phyloP scores from a whole-genome alignment of 2,329 filamentous ascomycete species.

The Davidsoniella eucalypti region DNA sequence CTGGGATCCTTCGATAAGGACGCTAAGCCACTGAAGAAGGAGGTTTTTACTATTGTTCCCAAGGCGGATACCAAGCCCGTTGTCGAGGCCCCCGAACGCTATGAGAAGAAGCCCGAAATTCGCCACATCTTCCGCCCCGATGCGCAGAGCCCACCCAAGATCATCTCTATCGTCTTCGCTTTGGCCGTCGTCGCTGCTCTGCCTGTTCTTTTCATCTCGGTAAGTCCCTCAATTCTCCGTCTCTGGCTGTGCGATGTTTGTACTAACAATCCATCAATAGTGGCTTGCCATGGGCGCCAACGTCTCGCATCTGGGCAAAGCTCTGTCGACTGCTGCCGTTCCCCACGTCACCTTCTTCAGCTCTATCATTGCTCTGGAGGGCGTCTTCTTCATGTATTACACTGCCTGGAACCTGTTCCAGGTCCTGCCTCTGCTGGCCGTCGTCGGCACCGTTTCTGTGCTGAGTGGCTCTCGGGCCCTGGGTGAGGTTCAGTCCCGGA shows the following conservation, averaged over 20 bases:
- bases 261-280: constrained; percentile 25
- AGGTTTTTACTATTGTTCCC: constrained; percentile 58
- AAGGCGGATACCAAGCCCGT: constrained; percentile 45
- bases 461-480: constrained; percentile 80
- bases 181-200: constrained; percentile 56
- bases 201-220: constrained; percentile 53
- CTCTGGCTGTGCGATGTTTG: background rate
- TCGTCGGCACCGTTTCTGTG: constrained; percentile 56
- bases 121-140: constrained; percentile 77
- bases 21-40: constrained; percentile 42
- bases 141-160: constrained; percentile 60
- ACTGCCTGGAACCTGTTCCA: constrained; percentile 84
- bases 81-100: constrained; percentile 57
- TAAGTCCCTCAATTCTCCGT: constrained; percentile 26
- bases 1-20: constrained; percentile 74
- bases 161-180: constrained; percentile 65
- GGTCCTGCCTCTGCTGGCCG: constrained; percentile 54
- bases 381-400: constrained; percentile 90
- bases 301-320: constrained; percentile 57
- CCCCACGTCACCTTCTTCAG: constrained; percentile 75
- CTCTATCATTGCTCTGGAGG: constrained; percentile 75
- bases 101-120: constrained; percentile 71
- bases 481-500: constrained; percentile 78
- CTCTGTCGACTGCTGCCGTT: constrained; percentile 58
- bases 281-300: constrained; percentile 78